Base-by-base conservation (phyloP, 2,329 filamentous ascomycete species). In the Celoporthe dispersa region DNA sequence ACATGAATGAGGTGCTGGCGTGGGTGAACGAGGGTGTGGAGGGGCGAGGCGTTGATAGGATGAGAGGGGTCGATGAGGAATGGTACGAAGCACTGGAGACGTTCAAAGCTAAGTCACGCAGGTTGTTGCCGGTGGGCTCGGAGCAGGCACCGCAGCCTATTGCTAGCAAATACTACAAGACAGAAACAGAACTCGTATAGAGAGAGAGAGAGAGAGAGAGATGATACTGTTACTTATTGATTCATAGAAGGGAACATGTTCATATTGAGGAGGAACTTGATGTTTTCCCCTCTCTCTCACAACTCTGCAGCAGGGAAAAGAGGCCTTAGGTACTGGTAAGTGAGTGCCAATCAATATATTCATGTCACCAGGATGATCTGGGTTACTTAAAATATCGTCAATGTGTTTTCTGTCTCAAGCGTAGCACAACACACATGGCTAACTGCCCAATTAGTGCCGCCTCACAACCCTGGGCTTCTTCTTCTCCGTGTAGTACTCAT, bases 401-500 rank as follows among this genome's bases (percentile, higher is more conserved):
- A n/a, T n/a, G n/a, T n/a, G n/a, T n/a, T n/a, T n/a, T n/a, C n/a
- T n/a, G n/a, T n/a, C n/a, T n/a, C n/a, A n/a, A n/a, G 35, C 41
- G 19, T 48, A 48, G 22, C 19, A 48, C n/a, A n/a, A n/a, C n/a
- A 12, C 19, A n/a, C 22, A 44, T 44, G 22, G 44, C 44, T 48
- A n/a, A n/a, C n/a, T n/a, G n/a, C n/a, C 6, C 22, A 48, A 48
- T 8, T 44, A 62, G 33, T n/a, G 51, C 11, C 44, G 64, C 57
- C 35, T 44, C 16, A 63, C 48, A 19, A 19, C 51, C 19, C 57
- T 48, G 35, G 51, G 35, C 51, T 53, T 67, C 55, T 72, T 75
- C 75, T 79, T 78, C 66, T 75, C 70, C 6, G 72, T 72, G 67
- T 83, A 82, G 66, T 79, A 90, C 76, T 89, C 85, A 0, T 77